Evolutionary conservation across 805 yeast genomes (phyloP), one percentile per base, ranked within the genome.

Genomic region (Pichia nanzhaoensis): DNA sequence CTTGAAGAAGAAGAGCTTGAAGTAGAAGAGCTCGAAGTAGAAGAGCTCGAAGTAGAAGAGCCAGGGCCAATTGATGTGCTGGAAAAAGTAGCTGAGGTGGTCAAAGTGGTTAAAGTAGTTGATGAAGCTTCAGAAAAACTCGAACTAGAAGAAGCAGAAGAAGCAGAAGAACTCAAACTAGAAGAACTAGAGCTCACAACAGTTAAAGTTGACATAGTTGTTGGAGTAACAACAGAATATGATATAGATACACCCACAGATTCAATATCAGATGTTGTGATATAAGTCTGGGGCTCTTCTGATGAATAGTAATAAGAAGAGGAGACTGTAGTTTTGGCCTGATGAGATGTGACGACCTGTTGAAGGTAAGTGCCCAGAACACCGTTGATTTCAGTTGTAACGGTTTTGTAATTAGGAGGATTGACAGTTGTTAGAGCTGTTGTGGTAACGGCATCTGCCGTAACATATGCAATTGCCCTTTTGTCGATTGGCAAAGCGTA

Each of bases 1-100:
- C 61, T 67, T 64, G 56, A 65, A 66, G 56, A 63, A 63, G 57
- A 64, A 58, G 42, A 55, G 49, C 39, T 24, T 9, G 46, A 13
- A 13, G 32, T 7, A 10, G 45, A n/a, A 12, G 46, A 19, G 13
- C 28, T 12, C 7, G 21, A 12, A 12, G 24, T 55, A 49, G 43
- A 16, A 13, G 44, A 8, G 17, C 20, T n/a, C 9, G 42, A 18
- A 2, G 45, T 17, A 17, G 63, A 47, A 7, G 50, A 33, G 63
- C 70, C 66, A 24, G 66, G 57, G 20, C 54, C 53, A 28, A 67
- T 50, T 7, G 55, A 34, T 6, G 51, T 16, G 4, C 54, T 10
- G 19, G 59, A 17, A 16, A 53, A 37, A n/a, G 53, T 7, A 12
- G 47, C 18, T 13, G 42, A n/a, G 18, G 45, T 3, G 19, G 51